These are phyloP conservation scores for Mortierella sp. DNA, from an alignment of 371 early-diverging fungal species.

Conservation along the genomic window DNA sequence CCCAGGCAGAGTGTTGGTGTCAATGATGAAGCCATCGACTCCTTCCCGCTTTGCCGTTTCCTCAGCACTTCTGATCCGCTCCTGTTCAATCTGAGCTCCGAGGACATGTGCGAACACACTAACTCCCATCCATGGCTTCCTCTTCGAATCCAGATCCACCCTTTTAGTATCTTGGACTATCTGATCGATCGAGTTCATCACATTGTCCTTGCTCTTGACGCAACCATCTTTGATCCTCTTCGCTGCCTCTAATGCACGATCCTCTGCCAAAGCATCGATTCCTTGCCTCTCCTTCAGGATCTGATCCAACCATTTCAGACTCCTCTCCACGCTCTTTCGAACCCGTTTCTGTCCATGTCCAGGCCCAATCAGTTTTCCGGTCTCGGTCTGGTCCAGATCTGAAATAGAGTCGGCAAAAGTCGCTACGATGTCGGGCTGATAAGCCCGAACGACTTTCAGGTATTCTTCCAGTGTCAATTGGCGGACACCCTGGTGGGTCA, in stretches of 20 bases:
- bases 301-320: slow-evolving; percentile 74
- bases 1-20: slow-evolving; percentile 45
- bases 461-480: slow-evolving; percentile 67
- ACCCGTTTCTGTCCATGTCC: slow-evolving; percentile 70
- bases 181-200: not conserved
- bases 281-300: slow-evolving; percentile 44
- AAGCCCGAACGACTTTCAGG: slow-evolving; percentile 59
- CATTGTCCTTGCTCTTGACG: not conserved
- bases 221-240: slow-evolving; percentile 37
- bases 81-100: slow-evolving; percentile 63
- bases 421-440: slow-evolving; percentile 67
- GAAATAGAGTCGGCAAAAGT: slow-evolving; percentile 58
- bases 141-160: not conserved
- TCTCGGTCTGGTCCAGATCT: slow-evolving; percentile 43
- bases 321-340: slow-evolving; percentile 72
- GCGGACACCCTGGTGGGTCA: slow-evolving; percentile 75
- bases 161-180: slow-evolving; percentile 9
- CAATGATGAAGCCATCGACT: slow-evolving; percentile 61
- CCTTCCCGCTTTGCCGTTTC: slow-evolving; percentile 63
- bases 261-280: slow-evolving; percentile 24
- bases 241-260: slow-evolving; percentile 19
- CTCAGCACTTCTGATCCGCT: slow-evolving; percentile 68
- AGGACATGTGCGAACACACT: slow-evolving; percentile 70
- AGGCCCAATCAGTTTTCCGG: slow-evolving; percentile 2
- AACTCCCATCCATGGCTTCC: slow-evolving; percentile 44